Evolutionary conservation across 1,139 yeast species (phyloP).

Genomic region (Pichia sp.): DNA sequence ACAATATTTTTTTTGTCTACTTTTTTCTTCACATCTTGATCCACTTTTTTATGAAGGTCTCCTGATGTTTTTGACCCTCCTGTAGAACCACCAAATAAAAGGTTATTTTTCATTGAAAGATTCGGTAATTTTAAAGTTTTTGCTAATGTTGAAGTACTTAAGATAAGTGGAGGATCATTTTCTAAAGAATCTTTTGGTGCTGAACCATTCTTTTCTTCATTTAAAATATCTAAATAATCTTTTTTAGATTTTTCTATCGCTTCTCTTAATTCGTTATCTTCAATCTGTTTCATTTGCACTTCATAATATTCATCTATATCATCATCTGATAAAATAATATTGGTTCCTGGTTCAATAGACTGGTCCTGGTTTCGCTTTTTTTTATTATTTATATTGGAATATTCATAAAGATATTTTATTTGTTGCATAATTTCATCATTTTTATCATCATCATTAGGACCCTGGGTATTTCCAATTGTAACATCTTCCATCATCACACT

Average conservation of each 20-base stretch:
- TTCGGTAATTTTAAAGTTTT: constrained; percentile 14
- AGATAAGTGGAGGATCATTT: constrained; percentile 23
- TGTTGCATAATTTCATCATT: constrained; percentile 23
- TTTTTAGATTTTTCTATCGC: constrained; percentile 42
- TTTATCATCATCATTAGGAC: constrained; percentile 4
- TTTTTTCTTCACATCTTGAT: neutral
- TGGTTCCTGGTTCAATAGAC: neutral
- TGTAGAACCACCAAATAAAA: constrained; percentile 9
- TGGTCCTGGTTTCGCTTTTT: neutral
- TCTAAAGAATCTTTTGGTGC: neutral
- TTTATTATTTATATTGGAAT: constrained; percentile 24
- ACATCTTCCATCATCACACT: constrained; percentile 13
- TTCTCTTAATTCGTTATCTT: constrained; percentile 31
- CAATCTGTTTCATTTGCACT: constrained; percentile 17
- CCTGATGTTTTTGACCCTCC: neutral
- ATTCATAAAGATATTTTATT: constrained; percentile 28
- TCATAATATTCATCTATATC: constrained; percentile 13
- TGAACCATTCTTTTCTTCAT: constrained; percentile 12
- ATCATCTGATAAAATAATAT: constrained; percentile 2
- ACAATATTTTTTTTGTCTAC: neutral
- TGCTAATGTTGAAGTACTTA: constrained; percentile 14
- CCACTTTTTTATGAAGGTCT: too few species aligned
- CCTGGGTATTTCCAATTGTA: constrained; percentile 10
- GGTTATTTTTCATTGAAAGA: constrained; percentile 14
- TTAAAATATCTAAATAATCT: constrained; percentile 22